Base-by-base conservation (phyloP, 768 basidiomycete species). In the Candolleomyces eurysporus region DNA sequence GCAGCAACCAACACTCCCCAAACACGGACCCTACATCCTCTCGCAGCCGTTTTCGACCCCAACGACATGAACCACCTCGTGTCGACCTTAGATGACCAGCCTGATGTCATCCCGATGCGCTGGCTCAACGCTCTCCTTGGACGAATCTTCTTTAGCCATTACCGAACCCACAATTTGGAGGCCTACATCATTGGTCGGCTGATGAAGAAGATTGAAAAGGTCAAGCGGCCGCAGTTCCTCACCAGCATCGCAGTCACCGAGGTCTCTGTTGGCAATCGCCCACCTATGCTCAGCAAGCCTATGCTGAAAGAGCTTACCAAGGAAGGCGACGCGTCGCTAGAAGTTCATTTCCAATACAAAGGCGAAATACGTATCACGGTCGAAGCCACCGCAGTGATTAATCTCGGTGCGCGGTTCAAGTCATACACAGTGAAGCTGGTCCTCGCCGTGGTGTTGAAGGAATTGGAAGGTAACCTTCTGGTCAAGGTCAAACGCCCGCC, bases 251-350 rank as follows among this genome's bases (percentile, higher is more conserved):
- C 87, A 42, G 91, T 98, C 48, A 89, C 89, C 40, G 92, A 96
- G 64, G 95, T 96, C 53, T 89, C 91, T 45, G 89, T 97, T 53
- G 96, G 96, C 10, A 85, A 86, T 66, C 87, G 79, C 57, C 82
- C 92, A 0, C 94, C 96, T 3, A 90, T 90, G 64, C 82, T 98
- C 64, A 93, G 90, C 81, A 96, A 96, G 65, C 97, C 97, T 3
- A 98, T 98, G 96, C 80, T 99, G 59, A 98, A 98, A 76, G 94
- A 98, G 68, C 86, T 98, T 58, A 96, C 94, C 1, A 88, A 89
- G 65, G 94, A 97, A 60, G 97, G 97, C 17, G 92, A 96, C 65
- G 94, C 94, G 0, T 83, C 92, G 5, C 78, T 98, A 69, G 96
- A 98, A 69, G 84, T 96, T 6, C 89, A 91, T 63, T 74, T 96